Base-by-base conservation (phyloP, 306 rosid species). In the Lablab purpureus region DNA sequence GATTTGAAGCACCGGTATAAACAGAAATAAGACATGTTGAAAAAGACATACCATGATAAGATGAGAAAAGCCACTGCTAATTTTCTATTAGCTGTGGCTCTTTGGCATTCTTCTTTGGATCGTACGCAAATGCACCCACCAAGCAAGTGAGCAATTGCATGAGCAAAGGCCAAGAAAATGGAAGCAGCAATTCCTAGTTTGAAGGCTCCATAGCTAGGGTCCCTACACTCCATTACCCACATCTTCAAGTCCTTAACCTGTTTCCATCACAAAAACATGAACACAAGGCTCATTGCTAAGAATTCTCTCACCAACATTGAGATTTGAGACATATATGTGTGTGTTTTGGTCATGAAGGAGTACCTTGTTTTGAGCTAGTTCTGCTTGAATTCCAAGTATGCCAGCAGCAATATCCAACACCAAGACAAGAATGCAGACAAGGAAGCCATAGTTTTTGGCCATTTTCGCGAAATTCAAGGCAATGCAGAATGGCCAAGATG, bases 351-450 rank as follows among this genome's bases (percentile, higher is more conserved):
- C 7, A 40, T 10, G 2, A 2, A 8, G 12, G 1, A 67, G 30
- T 82, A 67, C 99, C 97, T 91, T 95, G 84, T 91, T 88, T 84
- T 92, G 90, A 50, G 94, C 81, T 21, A 95, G 76, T 78, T 90
- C 96, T 6, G 98, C 98, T 54, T 92, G 73, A 76, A 95, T 87
- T 70, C 96, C 97, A 46, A 95, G 97, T 62, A 91, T 91, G 52
- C 97, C 99, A 0, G 96, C 98, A 1, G 71, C 80, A 55, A 76
- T 74, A 30, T 95, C 99, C 85, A 91, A 11, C 15, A 78, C 17
- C 83, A 89, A 80, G 78, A 95, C 80, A 79, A 80, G 27, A 54
- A 90, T 27, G 81, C 97, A 89, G 73, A 92, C 60, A 6, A 95
- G 83, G 84, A 88, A 79, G 74, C 89, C 88, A 30, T 58, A 71